Evolutionary conservation across 2,329 filamentous ascomycete species (phyloP), one percentile per base, ranked within the genome.

Genomic region (Hypocreales sp.): DNA sequence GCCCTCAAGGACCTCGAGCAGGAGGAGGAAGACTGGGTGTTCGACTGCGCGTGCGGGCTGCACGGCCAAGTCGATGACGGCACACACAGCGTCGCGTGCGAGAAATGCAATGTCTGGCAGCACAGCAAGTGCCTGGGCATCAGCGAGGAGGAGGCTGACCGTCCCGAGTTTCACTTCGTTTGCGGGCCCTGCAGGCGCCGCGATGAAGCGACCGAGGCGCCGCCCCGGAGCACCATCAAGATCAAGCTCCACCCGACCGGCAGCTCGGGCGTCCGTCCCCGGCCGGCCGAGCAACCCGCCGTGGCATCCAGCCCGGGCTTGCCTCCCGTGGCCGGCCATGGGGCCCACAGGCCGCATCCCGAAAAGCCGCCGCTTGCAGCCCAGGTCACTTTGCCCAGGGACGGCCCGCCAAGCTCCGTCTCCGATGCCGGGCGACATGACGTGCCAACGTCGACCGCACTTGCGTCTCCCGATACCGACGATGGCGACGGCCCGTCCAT

Each of bases 41-140:
- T 98, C 41, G 90, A 98, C 47, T 98, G 90, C 47, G 67, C 81
- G 15, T 98, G 90, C 48, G 87, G 87, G 15, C 67, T 84, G 14
- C 76, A 93, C 49, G 90, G 90, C 14, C 78, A 92, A 40, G 81
- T 94, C 32, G 90, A 98, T 42, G 90, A 95, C 47, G 90, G 90
- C 20, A 78, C 82, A 7, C 86, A 93, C 47, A 93, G 84, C 47
- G 75, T 98, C 37, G 80, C 86, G 16, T 98, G 90, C 53, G 90
- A 98, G 46, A 75, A 66, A 39, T 98, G 90, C 60, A 92, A 78
- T 46, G 77, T 92, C 25, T 98, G 90, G 90, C 87, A 95, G 48
- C 90, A 98, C 47, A 92, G 84, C 60, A 82, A 79, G 42, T 98
- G 90, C 46, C 68, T 93, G 33, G 78, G 76, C 22, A 79, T 95